Base-by-base conservation (phyloP, 306 rosid genomes). In the Styphnolobium japonicum region DNA sequence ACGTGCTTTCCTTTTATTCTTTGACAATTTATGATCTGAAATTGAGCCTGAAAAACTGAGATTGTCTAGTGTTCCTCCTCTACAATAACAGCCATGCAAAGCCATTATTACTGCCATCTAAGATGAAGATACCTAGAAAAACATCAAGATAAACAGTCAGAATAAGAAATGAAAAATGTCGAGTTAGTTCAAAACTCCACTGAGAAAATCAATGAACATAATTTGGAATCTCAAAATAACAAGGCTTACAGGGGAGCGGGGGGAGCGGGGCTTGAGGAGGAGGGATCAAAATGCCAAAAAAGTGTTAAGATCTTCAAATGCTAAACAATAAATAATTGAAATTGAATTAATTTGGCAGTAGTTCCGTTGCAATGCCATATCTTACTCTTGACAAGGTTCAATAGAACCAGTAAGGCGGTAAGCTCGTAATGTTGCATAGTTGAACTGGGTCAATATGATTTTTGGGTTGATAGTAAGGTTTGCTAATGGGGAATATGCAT, bases 21-120 rank as follows among this genome's bases (percentile, higher is more conserved):
- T 85, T 1, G 84, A 65, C 71, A 86, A 58, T 61, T 81, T 85
- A 70, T 76, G 67, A 39, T 58, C 81, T 11, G 94, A 88, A 83
- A 91, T 78, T 37, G 92, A 85, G 81, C 76, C 62, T 31, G 96
- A 85, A 85, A 90, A 95, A 66, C 93, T 77, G 43, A 91, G 86
- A 67, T 78, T 77, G 29, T 87, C 80, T 10, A 42, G 77, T 10
- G 75, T 23, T 85, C 81, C 83, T 65, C 79, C 86, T 15, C 73
- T 76, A 81, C 84, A 81, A 66, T 79, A 86, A 83, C 84, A 85
- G 76, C 92, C 82, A 58, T 91, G 80, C 49, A 89, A 89, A 82
- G 98, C 94, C 87, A 90, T 84, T 65, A 76, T 87, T 82, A 84
- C 89, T 62, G 90, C 90, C 90, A 86, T 89, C 72, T 77, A 79